Base-by-base conservation (phyloP, 768 basidiomycete genomes). In the Rhodotorula diobovata region DNA sequence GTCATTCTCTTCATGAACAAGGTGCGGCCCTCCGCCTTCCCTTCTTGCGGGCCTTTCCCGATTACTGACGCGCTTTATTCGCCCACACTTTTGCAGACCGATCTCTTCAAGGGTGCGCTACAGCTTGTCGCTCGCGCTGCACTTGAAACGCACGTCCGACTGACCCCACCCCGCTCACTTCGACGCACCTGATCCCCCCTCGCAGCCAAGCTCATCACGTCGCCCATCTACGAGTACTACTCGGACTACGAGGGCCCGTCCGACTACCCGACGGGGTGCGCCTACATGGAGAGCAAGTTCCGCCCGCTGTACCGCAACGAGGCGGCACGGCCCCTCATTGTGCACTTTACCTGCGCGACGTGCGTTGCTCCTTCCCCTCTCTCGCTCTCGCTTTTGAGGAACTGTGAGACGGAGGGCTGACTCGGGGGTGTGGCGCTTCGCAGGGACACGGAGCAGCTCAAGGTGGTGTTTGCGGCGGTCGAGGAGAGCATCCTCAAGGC, bases 271-370 rank as follows among this genome's bases (percentile, higher is more conserved):
- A 85, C 87, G 25, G 94, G 93, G 4, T 95, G 91, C 81, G 88
- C 90, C 76, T 89, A 87, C 79, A 82, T 89, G 71, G 81, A 88
- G 30, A 85, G 87, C 76, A 87, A 91, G 66, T 96, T 97, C 81
- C 90, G 93, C 10, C 87, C 87, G 39, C 85, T 96, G 69, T 96
- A 96, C 80, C 91, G 94, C 81, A 91, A 88, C 73, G 89, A 90
- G 35, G 74, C 76, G 21, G 67, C 64, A 0, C 58, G 68, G 28
- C 71, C 73, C 12, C 51, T 71, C 5, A 66, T 68, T 61, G 58
- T 70, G 16, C 72, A 76, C 70, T 74, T 76, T n/a, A 73, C 78
- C 9, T 78, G 76, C 66, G 75, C 71, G 10, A 70, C 72, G 67
- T 67, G 32, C 6, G 70, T 45, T 20, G 12, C 11, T 2, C 16